Conservation (phyloP, 1,139 yeast species). For the Diutina pseudorugosa region DNA sequence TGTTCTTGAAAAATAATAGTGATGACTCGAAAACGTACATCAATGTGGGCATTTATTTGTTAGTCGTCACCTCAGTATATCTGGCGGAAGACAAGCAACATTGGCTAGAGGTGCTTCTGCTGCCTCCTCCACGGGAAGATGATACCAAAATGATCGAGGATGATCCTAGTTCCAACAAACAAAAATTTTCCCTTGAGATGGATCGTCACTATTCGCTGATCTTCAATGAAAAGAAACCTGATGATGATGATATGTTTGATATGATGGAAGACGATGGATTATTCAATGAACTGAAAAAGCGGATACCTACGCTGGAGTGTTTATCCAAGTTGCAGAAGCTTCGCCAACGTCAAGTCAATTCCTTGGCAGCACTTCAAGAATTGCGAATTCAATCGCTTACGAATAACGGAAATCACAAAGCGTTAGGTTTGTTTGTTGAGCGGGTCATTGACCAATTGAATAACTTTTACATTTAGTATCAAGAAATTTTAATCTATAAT, state of each 20-base stretch:
- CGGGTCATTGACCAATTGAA: not conserved
- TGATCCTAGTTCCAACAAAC: conserved; percentile 5
- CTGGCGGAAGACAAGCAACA: conserved; percentile 4
- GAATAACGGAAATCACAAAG: not conserved
- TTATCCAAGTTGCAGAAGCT: not conserved
- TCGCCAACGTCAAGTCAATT: not conserved
- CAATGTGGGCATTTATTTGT: not conserved
- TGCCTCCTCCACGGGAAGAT: conserved; percentile 4
- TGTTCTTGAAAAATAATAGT: conserved; percentile 1
- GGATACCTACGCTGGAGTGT: not conserved
- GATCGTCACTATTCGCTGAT: conserved; percentile 9
- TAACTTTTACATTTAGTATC: not conserved
- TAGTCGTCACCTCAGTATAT: conserved; percentile 5
- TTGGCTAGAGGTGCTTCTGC: not conserved
- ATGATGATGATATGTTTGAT: not conserved
- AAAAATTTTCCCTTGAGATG: conserved; percentile 6
- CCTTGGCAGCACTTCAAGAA: not conserved
- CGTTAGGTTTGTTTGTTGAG: not conserved
- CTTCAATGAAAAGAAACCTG: conserved; percentile 6
- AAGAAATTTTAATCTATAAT: not conserved
- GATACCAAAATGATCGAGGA: conserved; percentile 6
- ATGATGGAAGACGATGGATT: conserved; percentile 4
- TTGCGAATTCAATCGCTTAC: not conserved
- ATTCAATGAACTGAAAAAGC: conserved; percentile 1
- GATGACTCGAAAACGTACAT: not conserved